Evolutionary conservation across 2,329 filamentous ascomycete genomes (phyloP), one percentile per base, ranked within the genome.

Genomic region (Hypoxylon sp.): DNA sequence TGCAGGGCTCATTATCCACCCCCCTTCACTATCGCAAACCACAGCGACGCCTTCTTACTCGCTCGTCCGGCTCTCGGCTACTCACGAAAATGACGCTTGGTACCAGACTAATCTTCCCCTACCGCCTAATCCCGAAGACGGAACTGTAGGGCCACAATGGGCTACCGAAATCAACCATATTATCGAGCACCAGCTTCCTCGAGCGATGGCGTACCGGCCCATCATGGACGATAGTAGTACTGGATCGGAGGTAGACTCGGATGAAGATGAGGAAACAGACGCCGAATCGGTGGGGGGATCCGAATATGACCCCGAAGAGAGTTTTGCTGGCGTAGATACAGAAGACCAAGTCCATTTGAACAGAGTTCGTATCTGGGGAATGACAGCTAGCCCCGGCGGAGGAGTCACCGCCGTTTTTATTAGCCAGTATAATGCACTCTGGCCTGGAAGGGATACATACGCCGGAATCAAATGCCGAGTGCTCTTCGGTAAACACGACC

Each of bases 311-410:
- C 72, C 78, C n/a, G 79, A 80, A 13, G 64, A 68, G 19, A 73
- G 72, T 5, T 70, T 76, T 19, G 67, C 74, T n/a, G 73, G 71
- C 39, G 55, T 77, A 37, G 76, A 78, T 74, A 55, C 78, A 1
- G 75, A 78, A 35, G 77, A 81, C 11, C 82, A 83, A 66, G 82
- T 87, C 8, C 81, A 85, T 63, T 81, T 85, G 1, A 82, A 84
- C 46, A 81, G 86, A 13, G 82, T 84, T 53, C 82, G 86, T 8
- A 80, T 88, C 44, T 88, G 86, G 85, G 87, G 85, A 0, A 77
- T 89, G 46, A 79, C 85, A 0, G 72, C 80, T 1, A 87, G 85
- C 2, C 85, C 87, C 0, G 86, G 85, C 1, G 85, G 83, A 47
- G 84, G 84, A 5, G 81, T 81, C n/a, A 83, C 82, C 1, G 87